Percentiles rank a stretch among this genome's conserved stretches.
Evolutionary conservation across 2,329 filamentous ascomycete species (phyloP).

Genomic region (Ophiostoma ulmi): DNA sequence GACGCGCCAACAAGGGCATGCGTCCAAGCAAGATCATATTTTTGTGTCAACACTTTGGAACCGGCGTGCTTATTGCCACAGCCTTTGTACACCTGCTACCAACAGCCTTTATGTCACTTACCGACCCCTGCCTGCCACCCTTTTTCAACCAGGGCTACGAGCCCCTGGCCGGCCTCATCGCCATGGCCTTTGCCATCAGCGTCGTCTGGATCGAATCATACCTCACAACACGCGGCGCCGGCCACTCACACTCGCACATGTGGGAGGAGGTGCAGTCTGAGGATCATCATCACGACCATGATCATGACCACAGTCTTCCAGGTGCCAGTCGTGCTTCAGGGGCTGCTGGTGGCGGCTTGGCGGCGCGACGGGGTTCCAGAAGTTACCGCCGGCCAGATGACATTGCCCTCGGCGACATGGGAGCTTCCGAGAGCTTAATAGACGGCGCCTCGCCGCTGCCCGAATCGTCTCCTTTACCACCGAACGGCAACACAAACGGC

Average conservation of each 20-base stretch:
- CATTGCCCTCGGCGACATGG: constrained; percentile 49
- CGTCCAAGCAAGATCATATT: constrained; percentile 59
- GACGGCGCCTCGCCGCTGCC: constrained; percentile 55
- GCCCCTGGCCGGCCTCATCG: constrained; percentile 73
- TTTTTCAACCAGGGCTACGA: constrained; percentile 77
- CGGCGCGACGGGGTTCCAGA: constrained; percentile 36
- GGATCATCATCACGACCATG: constrained; percentile 25
- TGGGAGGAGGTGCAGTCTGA: constrained; percentile 47
- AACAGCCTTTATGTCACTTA: constrained; percentile 62
- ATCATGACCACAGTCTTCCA: constrained; percentile 26
- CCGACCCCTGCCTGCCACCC: constrained; percentile 65
- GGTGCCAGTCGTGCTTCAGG: not conserved
- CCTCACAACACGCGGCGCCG: constrained; percentile 65
- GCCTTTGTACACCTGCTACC: constrained; percentile 74
- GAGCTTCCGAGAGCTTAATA: constrained; percentile 52
- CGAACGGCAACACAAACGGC: constrained; percentile 26
- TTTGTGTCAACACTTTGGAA: constrained; percentile 69
- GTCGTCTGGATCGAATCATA: constrained; percentile 87
- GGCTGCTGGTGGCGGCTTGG: constrained; percentile 33
- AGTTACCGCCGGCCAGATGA: constrained; percentile 41
- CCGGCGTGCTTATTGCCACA: constrained; percentile 78
- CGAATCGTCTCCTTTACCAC: constrained; percentile 43
- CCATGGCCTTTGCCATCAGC: constrained; percentile 74
- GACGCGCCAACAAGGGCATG: constrained; percentile 51
- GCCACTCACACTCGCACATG: constrained; percentile 55